Conservation (phyloP, 2,329 filamentous ascomycete genomes). For the Colletotrichum sp. region DNA sequence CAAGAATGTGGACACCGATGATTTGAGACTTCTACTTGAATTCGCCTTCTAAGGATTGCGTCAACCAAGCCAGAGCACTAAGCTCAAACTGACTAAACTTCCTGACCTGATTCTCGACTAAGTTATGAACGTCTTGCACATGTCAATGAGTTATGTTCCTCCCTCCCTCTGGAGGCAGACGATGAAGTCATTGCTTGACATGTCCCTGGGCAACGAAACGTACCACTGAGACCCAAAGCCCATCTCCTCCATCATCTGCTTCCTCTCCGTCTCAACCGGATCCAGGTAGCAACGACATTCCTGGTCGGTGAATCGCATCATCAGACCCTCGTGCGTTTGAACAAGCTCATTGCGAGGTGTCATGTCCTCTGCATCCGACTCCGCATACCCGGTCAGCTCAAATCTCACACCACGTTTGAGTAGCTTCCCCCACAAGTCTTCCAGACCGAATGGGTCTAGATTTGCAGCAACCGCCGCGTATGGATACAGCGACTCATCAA, state of each 20-base stretch:
- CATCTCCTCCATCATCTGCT: not conserved
- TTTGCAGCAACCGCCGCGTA: fast-evolving
- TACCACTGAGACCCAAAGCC: not conserved
- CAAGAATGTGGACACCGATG: fast-evolving
- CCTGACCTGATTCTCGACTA: fast-evolving
- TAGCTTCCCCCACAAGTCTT: not conserved
- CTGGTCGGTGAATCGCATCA: not conserved
- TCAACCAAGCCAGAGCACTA: fast-evolving
- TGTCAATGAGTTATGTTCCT: fast-evolving
- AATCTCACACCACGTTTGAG: not conserved
- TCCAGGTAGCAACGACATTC: not conserved
- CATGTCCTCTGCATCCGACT: fast-evolving
- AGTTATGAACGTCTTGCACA: not conserved
- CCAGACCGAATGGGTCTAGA: fast-evolving
- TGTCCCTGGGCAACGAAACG: not conserved
- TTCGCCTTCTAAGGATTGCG: not conserved
- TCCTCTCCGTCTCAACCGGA: not conserved
- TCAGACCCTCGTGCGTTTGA: not conserved
- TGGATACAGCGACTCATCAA: not conserved
- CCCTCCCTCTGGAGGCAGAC: fast-evolving
- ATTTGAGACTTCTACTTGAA: not conserved
- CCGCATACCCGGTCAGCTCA: not conserved
- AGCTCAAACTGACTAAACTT: fast-evolving
- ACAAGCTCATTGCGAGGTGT: not conserved
- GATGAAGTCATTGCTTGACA: not conserved